Evolutionary conservation across 2,329 filamentous ascomycete genomes (phyloP).

Genomic region (Cladosporium halotolerans): DNA sequence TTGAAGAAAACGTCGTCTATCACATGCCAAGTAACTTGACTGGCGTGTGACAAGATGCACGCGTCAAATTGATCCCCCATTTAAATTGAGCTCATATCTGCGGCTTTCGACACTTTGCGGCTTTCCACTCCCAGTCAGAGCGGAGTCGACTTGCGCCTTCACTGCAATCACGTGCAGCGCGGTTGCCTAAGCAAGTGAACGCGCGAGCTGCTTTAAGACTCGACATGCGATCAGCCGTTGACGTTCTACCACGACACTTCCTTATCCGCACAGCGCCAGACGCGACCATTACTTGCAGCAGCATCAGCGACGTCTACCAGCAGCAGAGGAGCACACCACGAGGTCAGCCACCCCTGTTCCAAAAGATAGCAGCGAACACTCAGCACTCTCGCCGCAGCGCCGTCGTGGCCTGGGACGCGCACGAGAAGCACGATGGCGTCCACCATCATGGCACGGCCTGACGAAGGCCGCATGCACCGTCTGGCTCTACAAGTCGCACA

Average conservation of each 20-base stretch:
- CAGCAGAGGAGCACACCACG: not conserved
- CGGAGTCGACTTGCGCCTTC: not conserved
- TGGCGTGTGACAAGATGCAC: no score
- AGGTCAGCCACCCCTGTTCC: no score
- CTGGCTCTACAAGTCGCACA: not conserved
- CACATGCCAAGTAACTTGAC: no score
- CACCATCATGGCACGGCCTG: conserved; percentile 4
- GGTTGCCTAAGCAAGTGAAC: no score
- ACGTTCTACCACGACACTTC: not conserved
- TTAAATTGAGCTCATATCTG: no score
- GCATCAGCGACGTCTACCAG: not conserved
- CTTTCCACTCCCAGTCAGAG: no score
- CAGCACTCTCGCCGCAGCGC: not conserved
- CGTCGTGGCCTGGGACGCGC: no score
- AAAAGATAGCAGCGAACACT: not conserved
- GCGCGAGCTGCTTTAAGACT: no score
- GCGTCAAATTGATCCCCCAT: no score
- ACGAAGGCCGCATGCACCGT: not conserved
- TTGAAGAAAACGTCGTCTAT: no score
- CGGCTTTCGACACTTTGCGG: no score
- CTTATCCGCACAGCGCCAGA: not conserved
- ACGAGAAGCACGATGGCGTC: not conserved
- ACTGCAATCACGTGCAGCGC: conserved; percentile 1
- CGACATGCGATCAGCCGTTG: no score
- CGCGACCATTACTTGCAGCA: not conserved